A percentile compares a stretch with the other conserved stretches of the same genome.
phyloP scores from a whole-genome alignment of 2,329 filamentous ascomycete genomes.

The Calonectria hongkongensis region DNA sequence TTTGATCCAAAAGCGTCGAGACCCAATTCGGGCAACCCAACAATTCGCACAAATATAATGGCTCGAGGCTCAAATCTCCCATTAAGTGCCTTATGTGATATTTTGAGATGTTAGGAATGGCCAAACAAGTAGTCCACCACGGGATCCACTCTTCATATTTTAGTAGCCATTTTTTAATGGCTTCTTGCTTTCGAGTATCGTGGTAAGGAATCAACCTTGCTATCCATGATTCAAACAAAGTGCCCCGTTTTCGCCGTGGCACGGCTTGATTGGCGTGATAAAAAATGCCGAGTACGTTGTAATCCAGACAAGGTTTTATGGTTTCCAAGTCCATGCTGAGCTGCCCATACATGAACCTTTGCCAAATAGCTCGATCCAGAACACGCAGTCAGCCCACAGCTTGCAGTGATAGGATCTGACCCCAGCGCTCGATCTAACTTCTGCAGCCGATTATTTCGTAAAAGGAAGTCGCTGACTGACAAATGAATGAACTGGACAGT shows the following conservation, averaged over 20 bases:
- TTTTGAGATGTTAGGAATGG: no score
- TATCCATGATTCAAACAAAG: neutral
- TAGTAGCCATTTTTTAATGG: no score
- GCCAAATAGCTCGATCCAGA: neutral
- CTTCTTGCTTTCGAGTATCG: no score
- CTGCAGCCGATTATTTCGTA: neutral
- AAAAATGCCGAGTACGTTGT: neutral
- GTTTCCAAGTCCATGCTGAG: neutral
- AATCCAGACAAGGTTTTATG: neutral
- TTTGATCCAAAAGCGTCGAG: neutral
- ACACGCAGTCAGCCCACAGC: neutral
- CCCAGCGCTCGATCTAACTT: neutral
- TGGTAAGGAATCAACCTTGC: no score
- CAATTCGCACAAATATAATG: neutral
- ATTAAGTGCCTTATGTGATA: no score
- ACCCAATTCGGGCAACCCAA: neutral
- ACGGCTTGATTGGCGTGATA: neutral
- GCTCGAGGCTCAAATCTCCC: neutral
- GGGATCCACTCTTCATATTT: no score
- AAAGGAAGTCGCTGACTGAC: slow-evolving; percentile 3
- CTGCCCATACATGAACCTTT: neutral
- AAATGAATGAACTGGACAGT: slow-evolving; percentile 7
- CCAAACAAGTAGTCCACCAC: no score
- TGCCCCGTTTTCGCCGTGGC: no score
- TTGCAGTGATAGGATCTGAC: neutral